These are phyloP conservation scores for Chalciporus chontae DNA, from an alignment of 768 basidiomycete species.

Conservation along the genomic window DNA sequence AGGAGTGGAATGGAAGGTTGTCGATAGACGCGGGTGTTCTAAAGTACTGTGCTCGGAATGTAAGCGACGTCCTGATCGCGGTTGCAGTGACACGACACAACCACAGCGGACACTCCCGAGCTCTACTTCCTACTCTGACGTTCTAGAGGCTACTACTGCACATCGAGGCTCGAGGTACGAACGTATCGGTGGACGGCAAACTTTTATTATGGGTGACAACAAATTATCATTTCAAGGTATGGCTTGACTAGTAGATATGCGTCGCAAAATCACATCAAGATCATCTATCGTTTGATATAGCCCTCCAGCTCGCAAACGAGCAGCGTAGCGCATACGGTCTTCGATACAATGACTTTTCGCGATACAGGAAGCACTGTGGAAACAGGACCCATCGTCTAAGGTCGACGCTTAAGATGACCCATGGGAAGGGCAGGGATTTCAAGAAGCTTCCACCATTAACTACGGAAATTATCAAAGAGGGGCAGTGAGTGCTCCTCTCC, in stretches of 20 bases:
- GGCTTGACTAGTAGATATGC: conserved; percentile 8
- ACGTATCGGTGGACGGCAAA: not conserved
- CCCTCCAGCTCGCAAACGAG: conserved; percentile 79
- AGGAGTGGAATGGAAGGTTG: conserved; percentile 3
- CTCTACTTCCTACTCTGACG: conserved; percentile 18
- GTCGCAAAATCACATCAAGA: not conserved
- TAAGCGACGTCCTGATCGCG: conserved; percentile 12
- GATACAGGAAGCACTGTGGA: conserved; percentile 93
- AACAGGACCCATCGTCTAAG: conserved; percentile 88
- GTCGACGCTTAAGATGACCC: conserved; percentile 78
- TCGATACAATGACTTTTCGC: conserved; percentile 81
- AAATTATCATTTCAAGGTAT: conserved; percentile 40
- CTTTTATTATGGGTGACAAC: conserved; percentile 22
- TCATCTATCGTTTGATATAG: conserved; percentile 37
- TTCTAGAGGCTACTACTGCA: conserved; percentile 1
- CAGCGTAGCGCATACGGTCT: conserved; percentile 90
- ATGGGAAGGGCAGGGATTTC: conserved; percentile 88
- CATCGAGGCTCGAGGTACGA: not conserved
- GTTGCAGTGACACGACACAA: conserved; percentile 1
- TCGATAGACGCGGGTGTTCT: conserved; percentile 21
- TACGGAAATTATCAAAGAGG: conserved; percentile 71
- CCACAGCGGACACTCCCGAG: not conserved
- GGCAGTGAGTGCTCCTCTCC: conserved; percentile 60
- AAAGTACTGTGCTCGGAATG: not conserved
- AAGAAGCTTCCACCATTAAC: conserved; percentile 73